A percentile compares a stretch with the other conserved stretches of the same genome.
These are phyloP conservation scores for Solanum piurae DNA, from an alignment of 257 asterid genomes.

Conservation along the genomic window DNA sequence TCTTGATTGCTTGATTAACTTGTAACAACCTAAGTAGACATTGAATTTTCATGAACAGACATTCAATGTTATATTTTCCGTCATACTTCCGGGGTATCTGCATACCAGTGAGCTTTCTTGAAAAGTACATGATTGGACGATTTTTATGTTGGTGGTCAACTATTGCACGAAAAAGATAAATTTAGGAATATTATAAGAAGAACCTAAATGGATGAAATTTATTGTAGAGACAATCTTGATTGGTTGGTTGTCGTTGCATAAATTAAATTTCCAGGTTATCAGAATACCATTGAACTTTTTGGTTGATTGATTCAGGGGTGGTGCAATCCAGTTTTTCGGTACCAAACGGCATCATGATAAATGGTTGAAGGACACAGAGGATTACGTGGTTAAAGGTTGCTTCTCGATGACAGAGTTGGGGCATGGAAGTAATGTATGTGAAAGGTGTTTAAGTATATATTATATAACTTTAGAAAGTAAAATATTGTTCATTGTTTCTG, in stretches of 20 bases:
- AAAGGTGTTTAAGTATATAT: slow-evolving; percentile 4
- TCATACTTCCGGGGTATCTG: not conserved
- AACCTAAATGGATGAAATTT: not conserved
- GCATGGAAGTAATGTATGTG: slow-evolving; percentile 96
- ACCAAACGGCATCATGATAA: slow-evolving; percentile 84
- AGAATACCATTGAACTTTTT: not conserved
- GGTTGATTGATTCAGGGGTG: slow-evolving; percentile 60
- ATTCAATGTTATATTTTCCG: not conserved
- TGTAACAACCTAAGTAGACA: not conserved
- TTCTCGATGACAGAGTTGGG: slow-evolving; percentile 98
- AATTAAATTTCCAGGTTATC: not conserved
- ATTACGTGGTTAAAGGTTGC: slow-evolving; percentile 67
- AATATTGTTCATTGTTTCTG: not conserved
- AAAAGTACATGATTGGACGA: not conserved
- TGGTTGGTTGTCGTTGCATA: not conserved
- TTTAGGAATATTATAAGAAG: not conserved
- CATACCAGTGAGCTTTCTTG: not conserved
- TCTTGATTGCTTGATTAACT: not conserved
- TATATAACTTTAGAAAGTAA: not conserved
- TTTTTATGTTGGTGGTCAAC: not conserved
- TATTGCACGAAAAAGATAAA: not conserved
- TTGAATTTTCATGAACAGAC: not conserved
- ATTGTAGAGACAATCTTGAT: not conserved
- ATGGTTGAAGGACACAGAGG: slow-evolving; percentile 75
- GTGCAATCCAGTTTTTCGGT: slow-evolving; percentile 86